Conservation (phyloP, 768 basidiomycete species). For the Tulasnella sp. region DNA sequence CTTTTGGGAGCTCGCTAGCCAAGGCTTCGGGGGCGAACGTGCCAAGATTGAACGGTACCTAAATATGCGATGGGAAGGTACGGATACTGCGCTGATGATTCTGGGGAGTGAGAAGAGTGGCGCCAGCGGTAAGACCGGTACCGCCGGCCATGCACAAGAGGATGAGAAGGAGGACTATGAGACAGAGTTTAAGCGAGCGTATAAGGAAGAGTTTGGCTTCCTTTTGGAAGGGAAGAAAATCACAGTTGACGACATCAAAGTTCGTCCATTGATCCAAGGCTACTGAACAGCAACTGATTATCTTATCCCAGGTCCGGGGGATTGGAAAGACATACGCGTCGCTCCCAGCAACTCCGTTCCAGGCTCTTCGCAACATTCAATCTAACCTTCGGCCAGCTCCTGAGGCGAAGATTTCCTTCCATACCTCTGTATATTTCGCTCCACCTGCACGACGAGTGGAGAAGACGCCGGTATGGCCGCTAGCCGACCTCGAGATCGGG, state of each 20-base stretch:
- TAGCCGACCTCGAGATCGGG: slow-evolving; percentile 56
- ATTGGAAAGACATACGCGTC: slow-evolving; percentile 70
- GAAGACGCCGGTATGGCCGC: slow-evolving; percentile 68
- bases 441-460: slow-evolving; percentile 53
- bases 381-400: too few species aligned
- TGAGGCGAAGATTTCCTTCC: slow-evolving; percentile 8
- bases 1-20: slow-evolving; percentile 51
- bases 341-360: background rate
- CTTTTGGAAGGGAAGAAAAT: slow-evolving; percentile 72
- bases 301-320: slow-evolving; percentile 54
- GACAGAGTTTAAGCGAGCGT: slow-evolving; percentile 64
- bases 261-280: slow-evolving; percentile 24
- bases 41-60: slow-evolving; percentile 71
- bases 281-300: background rate
- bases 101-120: slow-evolving; percentile 33
- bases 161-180: slow-evolving; percentile 63
- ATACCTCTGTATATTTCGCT: slow-evolving; percentile 72
- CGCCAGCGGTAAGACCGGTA: slow-evolving; percentile 20
- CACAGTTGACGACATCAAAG: slow-evolving; percentile 88
- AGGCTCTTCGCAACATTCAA: background rate
- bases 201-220: slow-evolving; percentile 88
- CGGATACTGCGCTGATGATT: slow-evolving; percentile 88
- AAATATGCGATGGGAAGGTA: slow-evolving; percentile 90
- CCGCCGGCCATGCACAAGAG: too few species aligned
- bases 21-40: slow-evolving; percentile 71